Evolutionary conservation across 768 basidiomycete genomes (phyloP), one percentile per base, ranked within the genome.

Genomic region (Trametes villosa): DNA sequence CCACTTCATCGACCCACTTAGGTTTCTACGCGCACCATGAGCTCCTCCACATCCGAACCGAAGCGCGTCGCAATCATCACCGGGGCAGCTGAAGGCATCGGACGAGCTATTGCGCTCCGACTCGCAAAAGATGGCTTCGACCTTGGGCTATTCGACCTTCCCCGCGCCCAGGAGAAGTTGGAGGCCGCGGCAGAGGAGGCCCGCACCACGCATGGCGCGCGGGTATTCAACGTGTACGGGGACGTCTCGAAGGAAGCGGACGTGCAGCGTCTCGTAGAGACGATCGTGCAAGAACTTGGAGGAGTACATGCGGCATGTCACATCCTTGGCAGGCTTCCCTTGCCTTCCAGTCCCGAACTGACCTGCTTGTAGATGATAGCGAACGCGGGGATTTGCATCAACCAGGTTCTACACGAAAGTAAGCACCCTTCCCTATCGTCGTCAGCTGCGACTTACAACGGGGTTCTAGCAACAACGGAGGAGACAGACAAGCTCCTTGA

Each of bases 251-350:
- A 66, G 1, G 83, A 83, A 51, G 64, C 55, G 0, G 75, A 81
- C 8, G 81, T 84, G 2, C 70, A 77, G 56, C 57, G 30, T 2
- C 74, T 84, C 71, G 67, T 85, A 1, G 69, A 70, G 2, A 53
- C 50, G 0, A 64, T 67, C 13, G 65, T 70, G 1, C 31, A 71
- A 3, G 59, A 65, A 3, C 69, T 83, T 7, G 83, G 82, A 1
- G 81, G 81, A 1, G 59, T 85, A n/a, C 78, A 84, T 62, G 80
- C 82, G 18, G 83, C 82, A 55, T 57, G 81, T 68, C 4, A 22
- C 30, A 20, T 34, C 51, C n/a, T n/a, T n/a, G n/a, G n/a, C n/a
- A n/a, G 3, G 12, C 13, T 42, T 22, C 20, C 7, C 9, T 22
- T n/a, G 22, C 24, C 20, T 15, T 17, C 22, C 26, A 29, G 13